These are phyloP conservation scores for Larix kaempferi DNA, from an alignment of 75 land plant species.

Conservation along the genomic window DNA sequence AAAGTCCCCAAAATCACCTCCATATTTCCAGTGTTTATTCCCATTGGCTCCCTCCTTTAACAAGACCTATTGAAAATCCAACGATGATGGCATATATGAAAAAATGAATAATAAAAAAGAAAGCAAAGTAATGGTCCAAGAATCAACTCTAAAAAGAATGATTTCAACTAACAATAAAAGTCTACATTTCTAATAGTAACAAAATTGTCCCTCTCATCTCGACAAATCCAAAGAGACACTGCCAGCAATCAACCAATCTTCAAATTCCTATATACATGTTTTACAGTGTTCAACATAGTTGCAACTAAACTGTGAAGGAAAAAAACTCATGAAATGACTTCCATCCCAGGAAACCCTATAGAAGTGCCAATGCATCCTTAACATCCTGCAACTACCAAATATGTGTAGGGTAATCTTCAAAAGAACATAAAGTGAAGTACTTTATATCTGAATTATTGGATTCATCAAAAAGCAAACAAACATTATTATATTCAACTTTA, in stretches of 20 bases:
- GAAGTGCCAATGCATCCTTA: background rate
- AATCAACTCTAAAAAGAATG: background rate
- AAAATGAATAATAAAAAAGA: background rate
- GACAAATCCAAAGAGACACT: no score
- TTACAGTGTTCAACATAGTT: background rate
- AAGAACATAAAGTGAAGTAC: background rate
- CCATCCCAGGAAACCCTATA: background rate
- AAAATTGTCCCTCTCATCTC: no score
- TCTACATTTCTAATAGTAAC: no score
- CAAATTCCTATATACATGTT: background rate
- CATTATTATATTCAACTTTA: background rate
- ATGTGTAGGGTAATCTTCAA: background rate
- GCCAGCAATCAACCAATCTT: no score
- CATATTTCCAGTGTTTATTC: slow-evolving; percentile 89
- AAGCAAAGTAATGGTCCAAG: background rate
- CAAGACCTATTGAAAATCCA: slow-evolving; percentile 48
- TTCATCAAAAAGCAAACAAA: background rate
- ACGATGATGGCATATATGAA: no score
- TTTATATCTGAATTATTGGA: background rate
- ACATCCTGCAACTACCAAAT: background rate
- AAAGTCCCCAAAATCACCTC: slow-evolving; percentile 95
- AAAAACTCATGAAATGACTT: background rate
- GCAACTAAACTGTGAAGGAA: background rate
- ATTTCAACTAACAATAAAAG: no score
- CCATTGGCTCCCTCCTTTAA: slow-evolving; percentile 67